Conservation (phyloP, 306 rosid genomes). For the Cicer arietinum region DNA sequence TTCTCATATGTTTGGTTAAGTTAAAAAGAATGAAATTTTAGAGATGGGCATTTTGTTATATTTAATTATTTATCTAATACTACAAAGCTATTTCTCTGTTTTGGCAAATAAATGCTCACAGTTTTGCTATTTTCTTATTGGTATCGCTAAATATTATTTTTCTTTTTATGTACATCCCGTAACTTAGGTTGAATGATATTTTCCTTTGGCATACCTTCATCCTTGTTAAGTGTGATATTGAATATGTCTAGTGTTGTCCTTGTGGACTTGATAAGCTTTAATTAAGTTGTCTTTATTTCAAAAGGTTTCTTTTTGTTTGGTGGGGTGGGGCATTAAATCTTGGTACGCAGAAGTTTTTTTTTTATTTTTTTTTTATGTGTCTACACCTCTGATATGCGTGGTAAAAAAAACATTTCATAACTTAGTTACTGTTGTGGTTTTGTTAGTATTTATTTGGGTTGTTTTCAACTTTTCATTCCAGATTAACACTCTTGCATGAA, state of each 20-base stretch:
- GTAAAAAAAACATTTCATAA: constrained; percentile 3
- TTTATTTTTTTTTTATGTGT: not conserved
- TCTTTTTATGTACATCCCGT: not conserved
- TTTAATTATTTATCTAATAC: not conserved
- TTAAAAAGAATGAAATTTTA: not conserved
- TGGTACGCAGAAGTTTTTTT: not conserved
- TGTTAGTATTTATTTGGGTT: constrained; percentile 9
- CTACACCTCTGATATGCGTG: not conserved
- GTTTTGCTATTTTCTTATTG: constrained; percentile 3
- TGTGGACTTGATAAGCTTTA: not conserved
- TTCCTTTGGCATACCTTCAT: not conserved
- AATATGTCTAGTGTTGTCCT: not conserved
- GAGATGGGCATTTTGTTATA: not conserved
- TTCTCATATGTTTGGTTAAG: not conserved
- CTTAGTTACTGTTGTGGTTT: constrained; percentile 19
- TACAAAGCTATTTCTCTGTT: not conserved
- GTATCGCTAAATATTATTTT: not conserved
- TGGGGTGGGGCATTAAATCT: not conserved
- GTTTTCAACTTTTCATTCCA: constrained; percentile 24
- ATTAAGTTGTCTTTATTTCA: not conserved
- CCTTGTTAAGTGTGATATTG: not conserved
- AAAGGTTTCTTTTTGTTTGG: not conserved
- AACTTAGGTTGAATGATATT: not conserved
- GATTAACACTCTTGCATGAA: constrained; percentile 11
- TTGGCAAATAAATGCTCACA: not conserved